Base-by-base conservation (phyloP, 1,284 basidiomycete genomes). In the Meripilus lineatus region DNA sequence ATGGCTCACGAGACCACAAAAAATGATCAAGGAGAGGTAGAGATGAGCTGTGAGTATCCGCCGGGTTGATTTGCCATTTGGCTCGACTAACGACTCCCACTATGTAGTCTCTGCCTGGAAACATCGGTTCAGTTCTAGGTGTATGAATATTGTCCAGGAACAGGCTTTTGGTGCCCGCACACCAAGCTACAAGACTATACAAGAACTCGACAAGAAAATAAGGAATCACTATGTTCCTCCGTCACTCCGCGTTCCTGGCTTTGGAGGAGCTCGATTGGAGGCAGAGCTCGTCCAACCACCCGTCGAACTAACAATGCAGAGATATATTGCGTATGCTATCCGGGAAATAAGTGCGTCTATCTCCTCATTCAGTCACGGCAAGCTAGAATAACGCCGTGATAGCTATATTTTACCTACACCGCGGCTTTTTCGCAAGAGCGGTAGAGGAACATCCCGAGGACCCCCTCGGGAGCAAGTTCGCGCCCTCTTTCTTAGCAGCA, bases 361-460 rank as follows among this genome's bases (percentile, higher is more conserved):
- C n/a, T n/a, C n/a, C n/a, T n/a, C n/a, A n/a, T n/a, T n/a, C n/a
- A n/a, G n/a, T n/a, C n/a, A n/a, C n/a, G n/a, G n/a, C n/a, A n/a
- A n/a, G n/a, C n/a, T 49, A 6, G n/a, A 30, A 52, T 38, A 47
- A 43, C 20, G 15, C 44, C 34, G 22, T 13, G 24, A 26, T 50
- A 84, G 81, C 75, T 11, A 59, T 82, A 25, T 81, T 85, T 54
- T 84, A 85, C 53, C 78, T 85, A 70, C 81, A 85, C 58, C 72
- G 82, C 30, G 81, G 80, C 5, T 85, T 80, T 63, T 85, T 85
- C 54, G 82, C 81, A 1, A 76, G 77, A 46, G 81, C 81, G 0
- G 62, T 85, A 40, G 77, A 81, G 52, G 81, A 82, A 45, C 71
- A 61, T 48, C 74, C 79, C 0, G 62, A 61, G 4, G 81, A 85